phyloP scores from a whole-genome alignment of 495 filamentous ascomycete genomes.

The Penicillium cosmopolitanum region DNA sequence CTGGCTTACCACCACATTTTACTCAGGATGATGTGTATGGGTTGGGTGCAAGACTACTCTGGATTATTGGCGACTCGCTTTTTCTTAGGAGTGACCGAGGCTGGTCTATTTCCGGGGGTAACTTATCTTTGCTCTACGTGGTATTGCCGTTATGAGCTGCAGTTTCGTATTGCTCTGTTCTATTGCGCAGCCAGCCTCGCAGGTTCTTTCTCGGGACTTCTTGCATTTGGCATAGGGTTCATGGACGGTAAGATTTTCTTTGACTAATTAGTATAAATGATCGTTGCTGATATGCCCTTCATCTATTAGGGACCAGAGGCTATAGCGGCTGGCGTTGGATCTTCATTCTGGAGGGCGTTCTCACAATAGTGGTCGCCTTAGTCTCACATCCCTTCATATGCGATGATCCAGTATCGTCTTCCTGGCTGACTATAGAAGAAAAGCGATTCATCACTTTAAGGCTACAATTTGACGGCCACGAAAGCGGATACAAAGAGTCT shows the following conservation, averaged over 20 bases:
- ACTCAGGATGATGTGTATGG: background rate
- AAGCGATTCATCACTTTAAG: background rate
- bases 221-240: conserved; percentile 1
- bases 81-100: conserved; percentile 3
- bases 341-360: background rate
- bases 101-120: background rate
- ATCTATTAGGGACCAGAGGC: background rate
- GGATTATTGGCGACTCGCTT: background rate
- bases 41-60: background rate
- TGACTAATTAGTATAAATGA: background rate
- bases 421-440: conserved; percentile 1
- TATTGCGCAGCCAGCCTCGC: conserved; percentile 2
- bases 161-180: background rate
- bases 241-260: background rate
- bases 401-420: background rate
- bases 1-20: background rate
- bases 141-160: background rate
- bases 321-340: conserved; percentile 3
- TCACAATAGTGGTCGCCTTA: background rate
- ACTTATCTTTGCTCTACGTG: background rate
- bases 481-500: conserved; percentile 3
- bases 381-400: background rate
- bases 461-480: background rate
- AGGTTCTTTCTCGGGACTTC: background rate
- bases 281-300: background rate